Evolutionary conservation across 1,284 basidiomycete genomes (phyloP).

Genomic region (Ceratobasidium sp.): DNA sequence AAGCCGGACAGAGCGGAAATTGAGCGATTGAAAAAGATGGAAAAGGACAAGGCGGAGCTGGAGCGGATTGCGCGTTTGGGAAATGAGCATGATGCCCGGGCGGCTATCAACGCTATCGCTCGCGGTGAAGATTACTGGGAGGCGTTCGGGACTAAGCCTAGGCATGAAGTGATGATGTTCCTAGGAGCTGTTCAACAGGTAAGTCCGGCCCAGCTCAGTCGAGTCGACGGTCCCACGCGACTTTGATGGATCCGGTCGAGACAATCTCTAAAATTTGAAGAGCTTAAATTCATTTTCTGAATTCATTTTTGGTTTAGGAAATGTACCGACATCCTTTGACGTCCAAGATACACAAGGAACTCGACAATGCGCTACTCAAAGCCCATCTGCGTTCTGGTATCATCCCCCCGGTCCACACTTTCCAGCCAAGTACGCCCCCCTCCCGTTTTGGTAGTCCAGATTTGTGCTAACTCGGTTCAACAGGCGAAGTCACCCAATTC

Average conservation of each 20-base stretch:
- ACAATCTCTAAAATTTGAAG: neutral
- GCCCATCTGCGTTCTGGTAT: conserved; percentile 40
- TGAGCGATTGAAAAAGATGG: conserved; percentile 39
- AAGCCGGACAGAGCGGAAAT: conserved; percentile 31
- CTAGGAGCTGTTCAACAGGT: conserved; percentile 35
- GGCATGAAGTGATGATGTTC: conserved; percentile 44
- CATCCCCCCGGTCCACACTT: conserved; percentile 39
- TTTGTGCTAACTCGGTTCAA: neutral
- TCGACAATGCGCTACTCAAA: conserved; percentile 43
- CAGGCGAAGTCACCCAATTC: conserved; percentile 42
- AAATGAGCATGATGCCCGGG: conserved; percentile 36
- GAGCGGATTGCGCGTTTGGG: conserved; percentile 36
- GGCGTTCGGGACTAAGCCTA: conserved; percentile 34
- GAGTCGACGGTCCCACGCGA: neutral
- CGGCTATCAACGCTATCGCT: conserved; percentile 41
- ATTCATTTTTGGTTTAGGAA: conserved; percentile 18
- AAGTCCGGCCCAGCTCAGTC: neutral
- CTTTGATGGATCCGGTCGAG: neutral
- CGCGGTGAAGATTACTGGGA: conserved; percentile 40
- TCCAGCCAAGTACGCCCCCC: conserved; percentile 28
- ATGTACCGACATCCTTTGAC: conserved; percentile 42
- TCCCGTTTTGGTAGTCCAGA: neutral
- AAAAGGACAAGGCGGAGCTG: conserved; percentile 36
- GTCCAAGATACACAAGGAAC: conserved; percentile 44
- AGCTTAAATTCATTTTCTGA: conserved; percentile 3